Conservation (phyloP, 1,284 basidiomycete genomes). For the Megacollybia platyphylla region DNA sequence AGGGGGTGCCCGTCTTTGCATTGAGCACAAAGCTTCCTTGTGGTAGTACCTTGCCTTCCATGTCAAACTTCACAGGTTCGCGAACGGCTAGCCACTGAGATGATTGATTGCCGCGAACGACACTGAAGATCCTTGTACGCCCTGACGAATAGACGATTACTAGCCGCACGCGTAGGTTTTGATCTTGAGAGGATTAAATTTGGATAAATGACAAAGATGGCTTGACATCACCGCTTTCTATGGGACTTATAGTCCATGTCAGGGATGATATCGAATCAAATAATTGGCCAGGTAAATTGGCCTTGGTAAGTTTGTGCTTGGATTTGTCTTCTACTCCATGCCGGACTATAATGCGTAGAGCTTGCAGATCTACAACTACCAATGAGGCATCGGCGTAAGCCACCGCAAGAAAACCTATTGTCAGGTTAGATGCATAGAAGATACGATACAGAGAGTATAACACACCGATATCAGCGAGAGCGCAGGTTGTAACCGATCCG, state of each 20-base stretch:
- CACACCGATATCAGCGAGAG: constrained; percentile 61
- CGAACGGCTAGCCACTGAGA: constrained; percentile 32
- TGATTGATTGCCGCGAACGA: constrained; percentile 25
- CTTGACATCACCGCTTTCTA: constrained; percentile 32
- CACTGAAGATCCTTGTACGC: constrained; percentile 40
- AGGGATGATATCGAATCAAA: constrained; percentile 37
- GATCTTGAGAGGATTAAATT: constrained; percentile 25
- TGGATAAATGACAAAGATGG: neutral
- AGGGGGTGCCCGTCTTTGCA: constrained; percentile 35
- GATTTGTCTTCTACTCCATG: constrained; percentile 14
- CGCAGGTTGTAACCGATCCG: constrained; percentile 39
- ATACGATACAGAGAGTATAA: constrained; percentile 1
- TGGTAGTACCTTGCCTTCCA: constrained; percentile 36
- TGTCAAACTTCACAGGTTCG: constrained; percentile 26
- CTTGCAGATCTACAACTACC: constrained; percentile 60
- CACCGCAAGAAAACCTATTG: constrained; percentile 60
- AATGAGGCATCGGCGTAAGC: constrained; percentile 51
- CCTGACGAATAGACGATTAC: constrained; percentile 54
- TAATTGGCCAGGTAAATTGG: constrained; percentile 17
- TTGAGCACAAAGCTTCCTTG: constrained; percentile 51
- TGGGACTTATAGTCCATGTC: constrained; percentile 52
- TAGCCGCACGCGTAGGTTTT: constrained; percentile 42
- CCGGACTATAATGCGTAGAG: constrained; percentile 47
- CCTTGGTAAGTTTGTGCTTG: constrained; percentile 6
- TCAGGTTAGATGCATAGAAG: neutral